These are phyloP conservation scores for Aureobasidium uvarum DNA, from an alignment of 2,329 filamentous ascomycete species.

Conservation along the genomic window DNA sequence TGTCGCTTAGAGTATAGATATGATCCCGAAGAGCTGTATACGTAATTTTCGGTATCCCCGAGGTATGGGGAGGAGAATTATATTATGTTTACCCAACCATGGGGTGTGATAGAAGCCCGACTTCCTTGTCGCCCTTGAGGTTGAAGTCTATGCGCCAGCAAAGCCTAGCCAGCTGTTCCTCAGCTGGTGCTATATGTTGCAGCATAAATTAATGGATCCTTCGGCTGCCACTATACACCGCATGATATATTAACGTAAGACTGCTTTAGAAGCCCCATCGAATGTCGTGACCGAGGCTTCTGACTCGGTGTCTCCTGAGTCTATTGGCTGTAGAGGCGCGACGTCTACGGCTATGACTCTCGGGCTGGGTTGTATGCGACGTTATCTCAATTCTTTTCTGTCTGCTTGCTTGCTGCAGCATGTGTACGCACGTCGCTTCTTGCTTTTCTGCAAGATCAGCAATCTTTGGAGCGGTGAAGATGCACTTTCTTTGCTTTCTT, in stretches of 20 bases:
- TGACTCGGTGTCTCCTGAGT: too few relatives aligned
- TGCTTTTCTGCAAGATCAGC: slow-evolving; percentile 2
- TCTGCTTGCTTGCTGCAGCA: slow-evolving; percentile 12
- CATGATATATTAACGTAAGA: neutral
- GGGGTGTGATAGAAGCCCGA: neutral
- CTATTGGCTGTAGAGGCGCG: neutral
- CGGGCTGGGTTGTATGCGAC: neutral
- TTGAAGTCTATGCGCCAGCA: neutral
- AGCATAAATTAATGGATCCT: neutral
- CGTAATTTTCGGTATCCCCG: neutral
- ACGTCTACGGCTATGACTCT: neutral
- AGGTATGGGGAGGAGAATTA: neutral
- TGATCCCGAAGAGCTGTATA: neutral
- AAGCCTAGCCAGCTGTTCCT: neutral
- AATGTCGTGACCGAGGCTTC: neutral
- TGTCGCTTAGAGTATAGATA: neutral
- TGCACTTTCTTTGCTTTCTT: neutral
- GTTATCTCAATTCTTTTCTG: neutral
- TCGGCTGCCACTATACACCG: neutral
- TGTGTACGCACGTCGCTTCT: slow-evolving; percentile 3
- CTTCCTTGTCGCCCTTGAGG: neutral
- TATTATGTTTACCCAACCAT: neutral
- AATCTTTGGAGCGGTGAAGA: slow-evolving; percentile 7
- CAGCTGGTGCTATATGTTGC: neutral
- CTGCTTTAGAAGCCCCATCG: neutral